These are phyloP conservation scores for Teunomyces funiuensis DNA, from an alignment of 805 yeast species.

Conservation along the genomic window DNA sequence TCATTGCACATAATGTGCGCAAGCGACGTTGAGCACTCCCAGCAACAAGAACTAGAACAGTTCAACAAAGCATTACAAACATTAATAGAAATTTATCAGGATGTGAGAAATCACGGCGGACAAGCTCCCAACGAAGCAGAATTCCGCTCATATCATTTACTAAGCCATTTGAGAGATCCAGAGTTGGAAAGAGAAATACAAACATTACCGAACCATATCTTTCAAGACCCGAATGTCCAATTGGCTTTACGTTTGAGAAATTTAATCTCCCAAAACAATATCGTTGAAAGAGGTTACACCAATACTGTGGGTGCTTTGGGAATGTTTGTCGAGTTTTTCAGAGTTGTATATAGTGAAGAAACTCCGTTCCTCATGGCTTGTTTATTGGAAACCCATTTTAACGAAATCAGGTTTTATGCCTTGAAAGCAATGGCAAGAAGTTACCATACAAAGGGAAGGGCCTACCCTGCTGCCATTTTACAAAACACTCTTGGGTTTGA, in stretches of 20 bases:
- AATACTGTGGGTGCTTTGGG: slow-evolving; percentile 58
- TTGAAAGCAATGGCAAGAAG: slow-evolving; percentile 64
- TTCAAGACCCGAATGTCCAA: slow-evolving; percentile 58
- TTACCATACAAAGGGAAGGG: slow-evolving; percentile 69
- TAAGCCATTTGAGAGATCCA: slow-evolving; percentile 79
- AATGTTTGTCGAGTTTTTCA: slow-evolving; percentile 64
- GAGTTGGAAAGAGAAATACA: slow-evolving; percentile 80
- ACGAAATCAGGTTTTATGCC: slow-evolving; percentile 74
- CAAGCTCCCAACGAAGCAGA: slow-evolving; percentile 84
- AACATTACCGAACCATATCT: slow-evolving; percentile 57
- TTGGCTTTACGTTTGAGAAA: slow-evolving; percentile 71
- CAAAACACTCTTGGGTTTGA: slow-evolving; percentile 65
- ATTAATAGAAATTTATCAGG: slow-evolving; percentile 80
- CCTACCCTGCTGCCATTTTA: slow-evolving; percentile 53
- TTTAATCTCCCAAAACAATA: slow-evolving; percentile 61
- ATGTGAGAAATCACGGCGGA: slow-evolving; percentile 69
- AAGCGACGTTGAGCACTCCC: slow-evolving; percentile 67
- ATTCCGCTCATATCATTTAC: slow-evolving; percentile 81
- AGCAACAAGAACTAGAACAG: slow-evolving; percentile 95
- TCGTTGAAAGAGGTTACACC: slow-evolving; percentile 48
- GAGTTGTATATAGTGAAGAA: slow-evolving; percentile 42
- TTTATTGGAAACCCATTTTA: slow-evolving; percentile 74
- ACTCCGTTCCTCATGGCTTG: slow-evolving; percentile 72
- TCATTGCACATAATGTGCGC: slow-evolving; percentile 86
- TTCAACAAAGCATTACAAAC: slow-evolving; percentile 89